phyloP scores from a whole-genome alignment of 169 alveolate genomes.

The Cryptosporidium meleagridis region DNA sequence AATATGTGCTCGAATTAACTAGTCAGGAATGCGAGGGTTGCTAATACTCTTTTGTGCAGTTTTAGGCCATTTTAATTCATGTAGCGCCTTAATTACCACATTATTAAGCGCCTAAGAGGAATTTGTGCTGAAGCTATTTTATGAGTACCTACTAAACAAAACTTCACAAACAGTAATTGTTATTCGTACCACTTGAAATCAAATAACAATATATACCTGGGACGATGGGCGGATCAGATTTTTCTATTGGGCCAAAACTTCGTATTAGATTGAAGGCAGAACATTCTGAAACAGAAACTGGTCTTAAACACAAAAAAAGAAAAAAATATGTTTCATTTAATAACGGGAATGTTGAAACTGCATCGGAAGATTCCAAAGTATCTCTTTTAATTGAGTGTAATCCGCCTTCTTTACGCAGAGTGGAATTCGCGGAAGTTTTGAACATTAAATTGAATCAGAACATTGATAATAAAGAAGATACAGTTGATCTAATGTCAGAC shows the following conservation, averaged over 20 bases:
- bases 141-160: conserved; percentile 10
- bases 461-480: conserved; percentile 39
- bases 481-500: conserved; percentile 50
- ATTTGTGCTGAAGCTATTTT: background rate
- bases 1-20: conserved; percentile 33
- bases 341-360: conserved; percentile 10
- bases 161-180: background rate
- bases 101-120: background rate
- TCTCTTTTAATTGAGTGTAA: conserved; percentile 38
- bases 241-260: conserved; percentile 61
- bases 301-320: conserved; percentile 20
- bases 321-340: conserved; percentile 28
- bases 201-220: background rate
- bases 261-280: conserved; percentile 73
- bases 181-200: background rate
- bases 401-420: conserved; percentile 61
- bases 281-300: conserved; percentile 1
- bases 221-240: conserved; percentile 58
- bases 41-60: background rate
- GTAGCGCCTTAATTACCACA: conserved; percentile 24
- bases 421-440: conserved; percentile 52
- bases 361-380: conserved; percentile 24
- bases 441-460: conserved; percentile 12
- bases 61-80: background rate
- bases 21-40: conserved; percentile 52